Conservation (phyloP, 192 early-diverging fungal genomes). For the Gryganskiella cystojenkinii region DNA sequence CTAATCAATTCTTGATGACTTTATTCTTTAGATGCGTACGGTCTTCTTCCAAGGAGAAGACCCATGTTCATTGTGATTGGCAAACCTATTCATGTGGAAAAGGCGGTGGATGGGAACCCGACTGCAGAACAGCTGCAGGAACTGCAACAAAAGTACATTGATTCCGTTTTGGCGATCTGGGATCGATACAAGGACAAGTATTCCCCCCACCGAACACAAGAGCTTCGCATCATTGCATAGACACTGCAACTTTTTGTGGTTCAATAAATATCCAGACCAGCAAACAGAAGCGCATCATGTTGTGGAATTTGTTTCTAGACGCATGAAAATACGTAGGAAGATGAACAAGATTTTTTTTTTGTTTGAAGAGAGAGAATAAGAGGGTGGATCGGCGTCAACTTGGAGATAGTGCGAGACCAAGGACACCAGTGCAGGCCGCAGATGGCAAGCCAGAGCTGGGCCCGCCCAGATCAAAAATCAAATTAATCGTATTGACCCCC, state of each 20-base stretch:
- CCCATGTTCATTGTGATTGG: conserved; percentile 67
- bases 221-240: conserved; percentile 73
- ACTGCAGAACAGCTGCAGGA: conserved; percentile 65
- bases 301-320: too few species aligned
- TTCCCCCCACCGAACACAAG: conserved; percentile 66
- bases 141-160: conserved; percentile 75
- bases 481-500: conserved; percentile 13
- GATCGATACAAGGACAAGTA: conserved; percentile 79
- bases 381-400: conserved; percentile 34
- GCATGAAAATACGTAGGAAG: too few species aligned
- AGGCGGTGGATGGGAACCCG: conserved; percentile 57
- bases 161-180: conserved; percentile 66
- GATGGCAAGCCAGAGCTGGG: conserved; percentile 32
- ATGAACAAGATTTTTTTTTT: too few species aligned
- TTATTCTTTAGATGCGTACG: conserved; percentile 52
- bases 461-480: conserved; percentile 6
- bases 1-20: conserved; percentile 22
- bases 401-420: conserved; percentile 40
- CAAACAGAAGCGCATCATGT: neutral
- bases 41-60: conserved; percentile 60
- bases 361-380: neutral
- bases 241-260: neutral
- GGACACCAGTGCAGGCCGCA: conserved; percentile 31
- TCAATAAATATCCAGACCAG: neutral
- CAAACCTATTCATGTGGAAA: conserved; percentile 68